Evolutionary conservation across 345 rosid genomes (phyloP), one percentile per base, ranked within the genome.

Genomic region (Gossypium rotundifolium): DNA sequence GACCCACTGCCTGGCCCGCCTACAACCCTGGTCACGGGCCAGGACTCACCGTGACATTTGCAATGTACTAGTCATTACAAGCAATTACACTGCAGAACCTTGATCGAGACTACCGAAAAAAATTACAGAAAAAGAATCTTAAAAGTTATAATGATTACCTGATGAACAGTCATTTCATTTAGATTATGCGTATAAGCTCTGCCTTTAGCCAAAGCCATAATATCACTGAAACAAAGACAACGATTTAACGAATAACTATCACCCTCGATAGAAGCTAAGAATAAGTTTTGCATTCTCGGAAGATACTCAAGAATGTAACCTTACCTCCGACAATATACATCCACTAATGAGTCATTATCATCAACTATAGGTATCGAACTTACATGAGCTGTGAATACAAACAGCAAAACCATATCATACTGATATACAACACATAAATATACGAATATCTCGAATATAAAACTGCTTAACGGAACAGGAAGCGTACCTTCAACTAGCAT

Each of bases 121-220:
- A 51, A 69, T 23, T 9, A 69, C 45, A 6, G 38, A 69, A 23
- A 69, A 69, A 14, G 59, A 27, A 27, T 17, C 17, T 16, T 42
- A 27, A 5, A 51, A 51, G 33, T 11, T 22, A 46, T 12, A 65
- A 74, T 13, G 11, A 13, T 53, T 80, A 87, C 91, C 88, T 87
- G 85, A 65, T 85, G 82, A 74, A 87, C 77, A 33, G 85, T 87
- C 74, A 85, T 87, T 79, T 85, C 85, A 70, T 78, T 81, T 46
- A 87, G 88, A 82, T 75, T 84, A 74, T 81, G 87, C 11, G 88
- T 82, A 76, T 87, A 87, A 45, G 86, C 86, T 69, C 76, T 82
- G 78, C 87, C 91, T 80, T 81, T 90, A 48, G 95, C 95, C 82
- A 90, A 80, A 71, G 95, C 88, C 44, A 92, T 88, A 75, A 90